Base-by-base conservation (phyloP, 163 green algal genomes). In the Prototheca wickerhamii region DNA sequence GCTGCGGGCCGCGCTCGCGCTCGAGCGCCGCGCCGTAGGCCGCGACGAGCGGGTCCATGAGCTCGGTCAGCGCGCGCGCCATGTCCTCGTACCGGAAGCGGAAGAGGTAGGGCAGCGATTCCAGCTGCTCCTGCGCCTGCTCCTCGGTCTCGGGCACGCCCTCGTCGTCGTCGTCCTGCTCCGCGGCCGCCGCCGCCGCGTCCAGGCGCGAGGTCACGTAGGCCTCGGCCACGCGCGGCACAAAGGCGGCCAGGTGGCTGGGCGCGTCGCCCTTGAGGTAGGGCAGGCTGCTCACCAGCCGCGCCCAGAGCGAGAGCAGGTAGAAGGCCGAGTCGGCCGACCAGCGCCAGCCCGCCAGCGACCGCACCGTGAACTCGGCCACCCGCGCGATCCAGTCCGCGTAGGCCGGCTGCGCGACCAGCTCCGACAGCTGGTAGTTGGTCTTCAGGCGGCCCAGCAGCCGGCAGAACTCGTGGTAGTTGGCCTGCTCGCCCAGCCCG, bases 401-500 rank as follows among this genome's bases (percentile, higher is more conserved):
- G 75, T 97, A 99, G 50, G 76, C 79, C 18, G 96, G 85, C 46
- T 96, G 82, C 2, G 75, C 79, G 59, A 96, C 89, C 80, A 97
- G 77, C 52, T 96, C 87, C 7, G 61, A 76, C 4, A 98, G 84
- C 76, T 98, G 92, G 77, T 97, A 99, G 76, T 99, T 99, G 64
- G 90, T 96, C 64, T 97, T 97, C 1, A 99, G 74, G 4, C 93
- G 76, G 6, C 91, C 90, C 51, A 99, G 82, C 66, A 98, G 72
- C 34, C 91, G 76, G 79, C 91, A 98, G 68, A 96, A 92, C 72
- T 96, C 89, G 70, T 98, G 89, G 75, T 97, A 99, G 79, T 97
- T 98, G 57, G 78, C 80, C 65, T 98, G 92, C 65, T 95, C 75
- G 2, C 64, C 62, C 43, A 98, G 81, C 3, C 90, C 89, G 23